Percentiles rank a stretch among this genome's conserved stretches.
phyloP scores from a whole-genome alignment of 148 eudicot genomes.

The Arbutus unedo region DNA sequence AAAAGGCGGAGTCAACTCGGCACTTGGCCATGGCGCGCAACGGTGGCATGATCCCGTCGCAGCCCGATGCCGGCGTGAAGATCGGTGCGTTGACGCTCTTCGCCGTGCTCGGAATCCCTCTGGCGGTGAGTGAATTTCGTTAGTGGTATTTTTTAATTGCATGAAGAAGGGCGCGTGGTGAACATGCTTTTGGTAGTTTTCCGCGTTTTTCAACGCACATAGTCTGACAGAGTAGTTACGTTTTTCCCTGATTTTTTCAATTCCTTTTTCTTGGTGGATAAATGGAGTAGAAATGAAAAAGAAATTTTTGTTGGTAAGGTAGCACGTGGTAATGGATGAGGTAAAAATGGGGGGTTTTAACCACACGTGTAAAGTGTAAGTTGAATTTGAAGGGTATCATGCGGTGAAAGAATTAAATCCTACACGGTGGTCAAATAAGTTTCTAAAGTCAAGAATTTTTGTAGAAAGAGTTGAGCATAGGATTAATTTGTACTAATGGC shows the following conservation, averaged over 20 bases:
- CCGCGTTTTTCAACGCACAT: not conserved
- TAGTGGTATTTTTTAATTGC: too few relatives aligned
- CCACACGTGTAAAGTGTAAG: not conserved
- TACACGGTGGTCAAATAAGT: too few relatives aligned
- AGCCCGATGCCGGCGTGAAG: conserved; percentile 41
- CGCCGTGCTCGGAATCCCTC: conserved; percentile 71
- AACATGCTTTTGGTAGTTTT: not conserved
- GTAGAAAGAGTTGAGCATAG: too few relatives aligned
- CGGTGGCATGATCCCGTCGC: not conserved
- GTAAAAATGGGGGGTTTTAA: not conserved
- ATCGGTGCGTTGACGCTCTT: conserved; percentile 54
- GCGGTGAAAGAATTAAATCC: not conserved
- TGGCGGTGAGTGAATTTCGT: conserved; percentile 43
- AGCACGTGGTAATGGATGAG: not conserved
- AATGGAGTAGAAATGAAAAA: not conserved
- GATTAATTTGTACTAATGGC: not conserved
- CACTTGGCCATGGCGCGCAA: conserved; percentile 3
- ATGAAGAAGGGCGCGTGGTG: not conserved
- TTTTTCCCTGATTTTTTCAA: not conserved
- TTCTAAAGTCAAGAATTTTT: too few relatives aligned
- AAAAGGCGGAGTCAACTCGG: conserved; percentile 46
- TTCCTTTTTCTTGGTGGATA: not conserved
- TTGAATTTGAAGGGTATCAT: not conserved
- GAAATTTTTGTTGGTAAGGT: not conserved
- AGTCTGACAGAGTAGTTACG: conserved; percentile 2